These are phyloP conservation scores for Penicillium sp. DNA, from an alignment of 2,329 filamentous ascomycete genomes.

Conservation along the genomic window DNA sequence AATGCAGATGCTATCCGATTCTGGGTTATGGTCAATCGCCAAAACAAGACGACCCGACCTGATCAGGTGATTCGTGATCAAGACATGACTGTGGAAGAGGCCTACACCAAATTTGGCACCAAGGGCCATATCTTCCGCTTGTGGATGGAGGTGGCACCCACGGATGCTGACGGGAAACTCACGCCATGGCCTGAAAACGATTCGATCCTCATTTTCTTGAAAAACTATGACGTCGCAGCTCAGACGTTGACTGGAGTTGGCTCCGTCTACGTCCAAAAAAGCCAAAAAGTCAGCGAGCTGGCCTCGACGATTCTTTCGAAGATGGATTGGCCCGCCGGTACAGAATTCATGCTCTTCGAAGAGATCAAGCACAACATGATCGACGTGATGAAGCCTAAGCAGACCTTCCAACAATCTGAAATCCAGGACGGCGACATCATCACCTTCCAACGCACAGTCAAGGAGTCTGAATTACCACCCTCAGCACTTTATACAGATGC, in stretches of 20 bases:
- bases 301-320: slow-evolving; percentile 70
- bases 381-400: slow-evolving; percentile 85
- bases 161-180: slow-evolving; percentile 62
- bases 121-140: slow-evolving; percentile 67
- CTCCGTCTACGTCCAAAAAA: slow-evolving; percentile 81
- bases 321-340: slow-evolving; percentile 81
- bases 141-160: slow-evolving; percentile 77
- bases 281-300: slow-evolving; percentile 83
- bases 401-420: slow-evolving; percentile 83
- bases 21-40: slow-evolving; percentile 97
- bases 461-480: slow-evolving; percentile 39
- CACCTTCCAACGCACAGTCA: slow-evolving; percentile 73
- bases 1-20: slow-evolving; percentile 70
- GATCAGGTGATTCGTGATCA: slow-evolving; percentile 80
- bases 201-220: slow-evolving; percentile 81
- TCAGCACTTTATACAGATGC: slow-evolving; percentile 61
- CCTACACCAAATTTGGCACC: slow-evolving; percentile 64
- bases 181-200: slow-evolving; percentile 62
- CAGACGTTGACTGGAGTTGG: slow-evolving; percentile 74
- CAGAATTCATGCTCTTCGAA: slow-evolving; percentile 74
- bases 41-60: slow-evolving; percentile 92
- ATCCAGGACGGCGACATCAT: slow-evolving; percentile 97
- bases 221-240: slow-evolving; percentile 76
- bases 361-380: slow-evolving; percentile 99
- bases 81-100: slow-evolving; percentile 74